These are phyloP conservation scores for Rhodotorula sp. DNA, from an alignment of 1,284 basidiomycete species.

Conservation along the genomic window DNA sequence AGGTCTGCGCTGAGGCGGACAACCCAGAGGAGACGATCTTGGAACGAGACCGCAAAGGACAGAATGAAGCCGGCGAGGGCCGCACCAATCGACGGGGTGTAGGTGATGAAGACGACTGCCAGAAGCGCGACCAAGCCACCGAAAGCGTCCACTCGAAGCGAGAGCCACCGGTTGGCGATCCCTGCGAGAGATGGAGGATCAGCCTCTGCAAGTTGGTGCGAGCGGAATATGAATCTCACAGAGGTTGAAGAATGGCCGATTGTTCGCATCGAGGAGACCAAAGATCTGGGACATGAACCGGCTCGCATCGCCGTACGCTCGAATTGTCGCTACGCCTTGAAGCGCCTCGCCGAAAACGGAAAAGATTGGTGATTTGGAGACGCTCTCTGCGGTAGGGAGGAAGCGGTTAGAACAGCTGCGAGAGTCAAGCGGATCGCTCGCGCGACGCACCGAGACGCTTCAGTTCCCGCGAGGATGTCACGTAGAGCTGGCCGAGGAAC, in stretches of 20 bases:
- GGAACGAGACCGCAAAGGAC: conserved; percentile 47
- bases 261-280: conserved; percentile 53
- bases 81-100: conserved; percentile 49
- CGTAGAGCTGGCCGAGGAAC: conserved; percentile 50
- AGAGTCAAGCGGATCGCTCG: not conserved
- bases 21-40: conserved; percentile 53
- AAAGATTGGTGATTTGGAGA: conserved; percentile 49
- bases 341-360: conserved; percentile 49
- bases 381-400: conserved; percentile 42
- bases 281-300: conserved; percentile 53
- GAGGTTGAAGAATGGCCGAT: conserved; percentile 47
- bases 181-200: conserved; percentile 46
- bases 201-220: conserved; percentile 44
- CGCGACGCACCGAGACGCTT: conserved; percentile 35
- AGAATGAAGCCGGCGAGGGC: conserved; percentile 47
- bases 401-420: not conserved
- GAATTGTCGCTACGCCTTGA: conserved; percentile 54
- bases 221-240: conserved; percentile 39
- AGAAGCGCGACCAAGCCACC: conserved; percentile 53
- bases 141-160: conserved; percentile 52
- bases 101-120: conserved; percentile 52
- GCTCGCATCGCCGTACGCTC: conserved; percentile 55
- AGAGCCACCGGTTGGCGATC: conserved; percentile 51
- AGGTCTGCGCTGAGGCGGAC: conserved; percentile 53
- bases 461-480: conserved; percentile 55